These are phyloP conservation scores for Cercospora sesami DNA, from an alignment of 2,329 filamentous ascomycete species.

Conservation along the genomic window DNA sequence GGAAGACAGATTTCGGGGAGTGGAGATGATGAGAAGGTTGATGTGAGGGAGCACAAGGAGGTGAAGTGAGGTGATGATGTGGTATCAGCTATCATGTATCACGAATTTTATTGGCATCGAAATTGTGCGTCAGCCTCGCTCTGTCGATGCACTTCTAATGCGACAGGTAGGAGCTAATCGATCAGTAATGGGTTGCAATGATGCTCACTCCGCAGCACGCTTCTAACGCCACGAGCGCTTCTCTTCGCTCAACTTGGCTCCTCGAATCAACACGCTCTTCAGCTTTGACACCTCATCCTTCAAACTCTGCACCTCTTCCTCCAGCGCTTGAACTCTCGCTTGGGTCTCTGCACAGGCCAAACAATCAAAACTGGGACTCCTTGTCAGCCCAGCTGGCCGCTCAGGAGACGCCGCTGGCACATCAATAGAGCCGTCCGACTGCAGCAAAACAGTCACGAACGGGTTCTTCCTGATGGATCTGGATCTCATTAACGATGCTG, in stretches of 20 bases:
- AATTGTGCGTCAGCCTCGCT: not conserved
- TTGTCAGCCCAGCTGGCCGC: not conserved
- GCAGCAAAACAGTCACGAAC: conserved; percentile 13
- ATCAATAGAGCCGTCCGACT: conserved; percentile 7
- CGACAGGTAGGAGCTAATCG: not conserved
- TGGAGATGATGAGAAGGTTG: conserved; percentile 9
- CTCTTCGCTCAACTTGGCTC: conserved; percentile 15
- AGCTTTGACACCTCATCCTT: conserved; percentile 34
- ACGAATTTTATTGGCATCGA: not conserved
- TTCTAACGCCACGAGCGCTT: conserved; percentile 28
- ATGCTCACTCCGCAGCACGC: not conserved
- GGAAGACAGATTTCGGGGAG: not conserved
- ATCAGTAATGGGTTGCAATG: not conserved
- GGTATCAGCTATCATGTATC: not conserved
- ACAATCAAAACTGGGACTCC: conserved; percentile 13
- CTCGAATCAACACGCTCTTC: conserved; percentile 31
- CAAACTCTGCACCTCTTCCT: conserved; percentile 32
- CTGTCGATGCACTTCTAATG: not conserved
- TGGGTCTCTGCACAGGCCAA: conserved; percentile 25
- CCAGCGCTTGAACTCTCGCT: conserved; percentile 25
- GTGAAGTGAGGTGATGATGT: not conserved
- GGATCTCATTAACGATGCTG: not conserved
- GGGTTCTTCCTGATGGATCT: conserved; percentile 13
- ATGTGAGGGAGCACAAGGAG: conserved; percentile 9
- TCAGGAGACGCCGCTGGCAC: not conserved